Percentiles rank a stretch among this genome's conserved stretches.
Evolutionary conservation across 2,329 filamentous ascomycete genomes (phyloP).

Genomic region (Cladosporium sp.): DNA sequence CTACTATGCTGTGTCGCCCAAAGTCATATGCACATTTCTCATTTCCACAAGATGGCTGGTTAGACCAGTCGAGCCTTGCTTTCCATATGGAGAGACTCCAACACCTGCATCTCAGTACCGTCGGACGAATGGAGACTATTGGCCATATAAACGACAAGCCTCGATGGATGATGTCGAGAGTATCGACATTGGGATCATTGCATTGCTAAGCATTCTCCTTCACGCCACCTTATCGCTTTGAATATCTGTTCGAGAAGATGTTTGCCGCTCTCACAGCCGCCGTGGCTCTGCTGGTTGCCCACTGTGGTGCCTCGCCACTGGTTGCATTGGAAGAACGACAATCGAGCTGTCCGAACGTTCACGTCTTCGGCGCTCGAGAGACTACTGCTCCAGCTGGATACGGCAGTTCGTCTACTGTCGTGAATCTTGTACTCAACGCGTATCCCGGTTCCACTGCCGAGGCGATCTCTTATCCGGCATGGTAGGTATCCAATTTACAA

Average conservation of each 20-base stretch:
- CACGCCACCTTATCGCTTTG: not conserved
- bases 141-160: not conserved
- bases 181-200: too few species aligned
- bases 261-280: constrained; percentile 1
- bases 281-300: constrained; percentile 2
- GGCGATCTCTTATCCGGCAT: constrained; percentile 47
- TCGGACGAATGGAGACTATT: not conserved
- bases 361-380: constrained; percentile 42
- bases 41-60: too few species aligned
- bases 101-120: not conserved
- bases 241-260: not conserved
- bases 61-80: too few species aligned
- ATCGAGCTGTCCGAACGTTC: constrained; percentile 36
- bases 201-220: too few species aligned
- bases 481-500: not conserved
- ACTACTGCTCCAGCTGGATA: constrained; percentile 39
- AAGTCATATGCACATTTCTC: too few species aligned
- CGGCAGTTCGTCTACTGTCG: constrained; percentile 36
- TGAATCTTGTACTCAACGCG: constrained; percentile 37
- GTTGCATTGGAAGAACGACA: constrained; percentile 9
- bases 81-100: too few species aligned
- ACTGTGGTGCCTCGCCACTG: constrained; percentile 11
- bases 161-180: not conserved
- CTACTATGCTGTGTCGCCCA: too few species aligned
- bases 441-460: constrained; percentile 38